Conservation (phyloP, 192 early-diverging fungal genomes). For the Piromyces finnis region DNA sequence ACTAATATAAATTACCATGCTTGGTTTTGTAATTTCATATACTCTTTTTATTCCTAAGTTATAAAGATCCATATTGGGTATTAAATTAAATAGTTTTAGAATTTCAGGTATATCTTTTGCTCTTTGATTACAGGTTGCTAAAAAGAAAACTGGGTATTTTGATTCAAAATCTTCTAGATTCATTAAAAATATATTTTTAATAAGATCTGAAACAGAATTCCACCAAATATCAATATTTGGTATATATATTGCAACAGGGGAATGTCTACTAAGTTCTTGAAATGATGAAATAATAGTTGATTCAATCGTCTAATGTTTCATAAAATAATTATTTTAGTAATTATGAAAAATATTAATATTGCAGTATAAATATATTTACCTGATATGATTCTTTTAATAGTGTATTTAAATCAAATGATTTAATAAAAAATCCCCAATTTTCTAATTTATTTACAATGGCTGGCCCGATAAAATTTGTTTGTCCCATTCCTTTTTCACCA, state of each 20-base stretch:
- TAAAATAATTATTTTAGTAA: not conserved
- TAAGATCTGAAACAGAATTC: slow-evolving; percentile 16
- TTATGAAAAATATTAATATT: too few species aligned
- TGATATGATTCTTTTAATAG: slow-evolving; percentile 19
- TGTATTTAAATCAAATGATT: slow-evolving; percentile 29
- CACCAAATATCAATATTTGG: slow-evolving; percentile 31
- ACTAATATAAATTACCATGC: not conserved
- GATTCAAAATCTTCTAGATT: slow-evolving; percentile 22
- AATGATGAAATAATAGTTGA: slow-evolving; percentile 31
- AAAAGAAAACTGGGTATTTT: slow-evolving; percentile 26
- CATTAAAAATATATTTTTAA: slow-evolving; percentile 21
- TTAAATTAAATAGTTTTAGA: slow-evolving; percentile 9
- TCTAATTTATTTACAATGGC: slow-evolving; percentile 36
- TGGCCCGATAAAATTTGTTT: slow-evolving; percentile 20
- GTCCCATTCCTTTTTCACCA: slow-evolving; percentile 40
- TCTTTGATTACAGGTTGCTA: slow-evolving; percentile 28
- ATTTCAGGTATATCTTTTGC: slow-evolving; percentile 12
- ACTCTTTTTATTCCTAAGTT: not conserved
- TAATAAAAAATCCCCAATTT: slow-evolving; percentile 22
- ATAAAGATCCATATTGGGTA: not conserved
- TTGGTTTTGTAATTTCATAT: not conserved
- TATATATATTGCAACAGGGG: slow-evolving; percentile 35
- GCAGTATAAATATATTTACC: not conserved
- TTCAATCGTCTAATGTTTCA: slow-evolving; percentile 9
- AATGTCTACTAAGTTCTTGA: slow-evolving; percentile 35